Evolutionary conservation across 805 yeast genomes (phyloP).

Genomic region (Wickerhamiella musiphila): DNA sequence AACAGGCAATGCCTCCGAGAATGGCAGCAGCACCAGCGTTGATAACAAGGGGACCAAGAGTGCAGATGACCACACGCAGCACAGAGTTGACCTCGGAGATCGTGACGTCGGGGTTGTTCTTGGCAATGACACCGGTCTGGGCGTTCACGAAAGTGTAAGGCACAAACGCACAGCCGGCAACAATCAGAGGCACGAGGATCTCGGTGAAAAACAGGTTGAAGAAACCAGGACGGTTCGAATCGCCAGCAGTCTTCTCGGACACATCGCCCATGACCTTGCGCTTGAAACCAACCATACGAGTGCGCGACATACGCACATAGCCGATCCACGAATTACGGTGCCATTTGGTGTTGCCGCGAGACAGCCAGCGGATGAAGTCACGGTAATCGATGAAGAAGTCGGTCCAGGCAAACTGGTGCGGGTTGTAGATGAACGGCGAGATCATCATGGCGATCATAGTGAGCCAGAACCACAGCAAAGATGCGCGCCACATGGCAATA

Average conservation of each 20-base stretch:
- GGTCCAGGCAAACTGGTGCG: constrained; percentile 93
- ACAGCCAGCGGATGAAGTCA: constrained; percentile 77
- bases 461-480: constrained; percentile 95
- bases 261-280: constrained; percentile 46
- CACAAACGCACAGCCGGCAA: constrained; percentile 47
- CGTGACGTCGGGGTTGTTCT: constrained; percentile 14
- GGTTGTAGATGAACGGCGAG: constrained; percentile 91
- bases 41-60: constrained; percentile 81
- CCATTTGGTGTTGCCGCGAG: constrained; percentile 56
- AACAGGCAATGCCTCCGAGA: constrained; percentile 74
- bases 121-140: constrained; percentile 53
- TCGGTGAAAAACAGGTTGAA: constrained; percentile 67
- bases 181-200: constrained; percentile 51
- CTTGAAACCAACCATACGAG: constrained; percentile 85
- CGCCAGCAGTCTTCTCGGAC: constrained; percentile 50
- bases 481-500: constrained; percentile 81
- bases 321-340: constrained; percentile 67
- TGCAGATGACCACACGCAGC: constrained; percentile 37
- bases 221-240: constrained; percentile 59
- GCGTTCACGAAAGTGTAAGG: constrained; percentile 73
- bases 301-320: constrained; percentile 57
- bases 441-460: constrained; percentile 72
- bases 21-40: constrained; percentile 71
- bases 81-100: constrained; percentile 35
- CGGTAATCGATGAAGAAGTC: constrained; percentile 94